These are phyloP conservation scores for Rhodomyrtus psidioides DNA, from an alignment of 441 rosid genomes.

Conservation along the genomic window DNA sequence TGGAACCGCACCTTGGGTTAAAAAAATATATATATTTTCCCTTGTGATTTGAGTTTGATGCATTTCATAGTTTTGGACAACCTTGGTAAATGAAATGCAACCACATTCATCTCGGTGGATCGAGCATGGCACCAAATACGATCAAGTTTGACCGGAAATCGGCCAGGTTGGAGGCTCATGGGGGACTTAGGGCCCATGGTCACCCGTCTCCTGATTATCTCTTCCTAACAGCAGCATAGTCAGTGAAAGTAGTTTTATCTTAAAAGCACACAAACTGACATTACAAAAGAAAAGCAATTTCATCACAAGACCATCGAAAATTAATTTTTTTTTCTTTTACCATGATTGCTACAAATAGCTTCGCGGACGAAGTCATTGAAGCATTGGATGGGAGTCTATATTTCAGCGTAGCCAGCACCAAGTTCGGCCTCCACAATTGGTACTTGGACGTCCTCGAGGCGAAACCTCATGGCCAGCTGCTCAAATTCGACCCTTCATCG, in stretches of 20 bases:
- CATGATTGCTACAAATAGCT: neutral
- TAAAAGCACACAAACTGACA: neutral
- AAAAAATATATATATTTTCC: neutral
- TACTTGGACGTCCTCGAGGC: conserved; percentile 36
- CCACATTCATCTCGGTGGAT: neutral
- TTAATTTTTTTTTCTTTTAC: neutral
- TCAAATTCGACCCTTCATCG: conserved; percentile 27
- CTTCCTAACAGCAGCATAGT: neutral
- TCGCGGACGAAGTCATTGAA: conserved; percentile 38
- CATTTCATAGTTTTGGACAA: neutral
- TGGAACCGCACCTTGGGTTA: neutral
- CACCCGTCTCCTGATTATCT: neutral
- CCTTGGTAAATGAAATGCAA: neutral
- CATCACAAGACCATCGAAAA: neutral
- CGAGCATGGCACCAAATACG: neutral
- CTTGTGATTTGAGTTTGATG: neutral
- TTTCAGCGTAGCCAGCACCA: conserved; percentile 41
- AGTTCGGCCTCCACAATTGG: conserved; percentile 26
- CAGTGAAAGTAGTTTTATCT: neutral
- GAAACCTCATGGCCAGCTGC: conserved; percentile 40
- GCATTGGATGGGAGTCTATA: conserved; percentile 35
- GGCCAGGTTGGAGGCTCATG: neutral
- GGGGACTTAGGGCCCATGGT: neutral
- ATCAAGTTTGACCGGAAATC: neutral
- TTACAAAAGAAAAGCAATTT: neutral